Base-by-base conservation (phyloP, 1,139 yeast species). In the Zygotorulaspora mrakii region DNA sequence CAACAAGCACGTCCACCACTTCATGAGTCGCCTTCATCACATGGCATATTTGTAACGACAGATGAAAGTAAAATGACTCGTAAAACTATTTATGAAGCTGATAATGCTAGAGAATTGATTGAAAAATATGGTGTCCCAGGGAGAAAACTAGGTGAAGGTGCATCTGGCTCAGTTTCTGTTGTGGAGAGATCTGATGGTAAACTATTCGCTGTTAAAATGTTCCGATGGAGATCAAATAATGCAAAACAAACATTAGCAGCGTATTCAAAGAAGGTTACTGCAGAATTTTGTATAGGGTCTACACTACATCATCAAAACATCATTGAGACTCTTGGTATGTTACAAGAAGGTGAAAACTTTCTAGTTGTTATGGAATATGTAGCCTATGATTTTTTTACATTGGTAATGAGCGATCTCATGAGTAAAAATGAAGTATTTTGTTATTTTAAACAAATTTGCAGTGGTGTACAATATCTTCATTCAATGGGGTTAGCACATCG, bases 321-420 rank as follows among this genome's bases (percentile, higher is more conserved):
- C 35, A 76, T 82, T 42, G 74, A 74, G 45, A 82, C 87, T 2
- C 62, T 73, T 38, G 91, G 82, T 54, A 68, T 83, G 57, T 62
- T 82, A 33, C 74, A 74, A 52, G 81, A 77, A 47, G 66, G 67
- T 25, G 49, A 54, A 35, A 62, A 66, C 32, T 81, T 73, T 55
- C 70, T 74, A 40, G 78, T 82, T 41, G 77, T 82, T 14, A 82
- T 83, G 87, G 91, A 83, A 53, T 83, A 78, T 57, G 78, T 84
- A 46, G 82, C 80, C 1, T 81, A 66, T 57, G 94, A 83, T 60
- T 82, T 83, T 54, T 83, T 83, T 62, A 80, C 84, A 30, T 68
- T 83, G 43, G 89, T 83, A 14, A 82, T 82, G 89, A 73, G 80
- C 33, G 86, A 85, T 3, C 59, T 77, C 34, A 76, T 82, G 79